Evolutionary conservation across 2,329 filamentous ascomycete genomes (phyloP).

Genomic region (Geosmithia morbida): DNA sequence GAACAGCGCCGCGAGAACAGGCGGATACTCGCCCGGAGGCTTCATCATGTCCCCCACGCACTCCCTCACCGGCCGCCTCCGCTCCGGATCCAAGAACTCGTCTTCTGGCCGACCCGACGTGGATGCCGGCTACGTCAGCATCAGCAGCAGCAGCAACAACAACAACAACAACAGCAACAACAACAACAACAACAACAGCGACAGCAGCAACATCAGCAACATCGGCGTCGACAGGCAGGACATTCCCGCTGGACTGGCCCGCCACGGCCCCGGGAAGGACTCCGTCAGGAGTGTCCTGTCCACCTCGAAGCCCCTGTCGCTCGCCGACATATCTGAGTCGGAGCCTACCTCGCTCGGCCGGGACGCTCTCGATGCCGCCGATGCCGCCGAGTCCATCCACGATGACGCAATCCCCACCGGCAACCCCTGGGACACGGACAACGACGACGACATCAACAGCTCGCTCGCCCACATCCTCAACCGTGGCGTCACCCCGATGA

Average conservation of each 20-base stretch:
- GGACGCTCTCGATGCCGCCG: conserved; percentile 38
- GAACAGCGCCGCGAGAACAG: conserved; percentile 50
- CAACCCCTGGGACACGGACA: conserved; percentile 2
- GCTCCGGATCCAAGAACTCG: conserved; percentile 40
- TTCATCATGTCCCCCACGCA: conserved; percentile 54
- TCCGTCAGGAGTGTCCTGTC: conserved; percentile 36
- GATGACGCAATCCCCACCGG: conserved; percentile 20
- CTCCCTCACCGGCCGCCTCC: conserved; percentile 41
- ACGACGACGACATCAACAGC: conserved; percentile 8
- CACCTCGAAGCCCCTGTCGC: conserved; percentile 24
- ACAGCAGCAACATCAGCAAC: no score
- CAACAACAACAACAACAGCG: no score
- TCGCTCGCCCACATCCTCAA: conserved; percentile 19
- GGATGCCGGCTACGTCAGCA: conserved; percentile 18
- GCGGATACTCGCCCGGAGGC: conserved; percentile 54
- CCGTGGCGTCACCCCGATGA: conserved; percentile 5
- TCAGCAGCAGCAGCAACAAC: not conserved
- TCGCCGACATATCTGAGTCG: conserved; percentile 43
- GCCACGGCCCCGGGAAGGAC: conserved; percentile 39
- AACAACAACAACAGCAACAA: no score
- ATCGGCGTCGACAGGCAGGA: not conserved
- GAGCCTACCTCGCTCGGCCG: conserved; percentile 36
- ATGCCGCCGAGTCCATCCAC: conserved; percentile 22
- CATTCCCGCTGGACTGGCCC: conserved; percentile 16
- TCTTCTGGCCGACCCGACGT: conserved; percentile 21